phyloP scores from a whole-genome alignment of 2,329 filamentous ascomycete genomes.

The Cercospora sp. region DNA sequence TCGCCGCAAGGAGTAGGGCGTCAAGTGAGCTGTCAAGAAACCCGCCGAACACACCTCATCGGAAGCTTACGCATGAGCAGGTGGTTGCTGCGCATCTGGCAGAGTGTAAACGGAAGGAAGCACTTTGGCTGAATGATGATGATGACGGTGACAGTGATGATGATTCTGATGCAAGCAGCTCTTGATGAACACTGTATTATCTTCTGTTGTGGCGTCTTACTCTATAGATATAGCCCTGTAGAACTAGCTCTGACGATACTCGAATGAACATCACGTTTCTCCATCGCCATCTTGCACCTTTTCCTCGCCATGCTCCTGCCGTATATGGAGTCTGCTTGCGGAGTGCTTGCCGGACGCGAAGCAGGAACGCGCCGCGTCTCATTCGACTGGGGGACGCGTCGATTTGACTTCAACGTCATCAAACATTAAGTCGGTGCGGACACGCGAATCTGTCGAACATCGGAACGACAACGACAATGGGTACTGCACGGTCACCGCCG shows the following conservation, averaged over 20 bases:
- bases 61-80: not conserved
- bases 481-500: conserved; percentile 10
- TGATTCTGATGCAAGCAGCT: not conserved
- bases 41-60: not conserved
- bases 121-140: conserved; percentile 2
- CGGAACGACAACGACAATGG: not conserved
- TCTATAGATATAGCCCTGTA: not conserved
- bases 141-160: conserved; percentile 5
- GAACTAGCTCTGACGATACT: not conserved
- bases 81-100: conserved; percentile 8
- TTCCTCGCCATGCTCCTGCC: not conserved
- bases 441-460: not conserved
- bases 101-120: conserved; percentile 11
- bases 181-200: not conserved
- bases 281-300: not conserved
- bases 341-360: not conserved
- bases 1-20: not conserved
- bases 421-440: not conserved
- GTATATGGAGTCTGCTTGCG: not conserved
- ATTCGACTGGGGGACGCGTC: not conserved
- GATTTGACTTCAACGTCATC: conserved; percentile 8
- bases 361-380: conserved; percentile 5
- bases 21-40: not conserved
- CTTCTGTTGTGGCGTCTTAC: not conserved
- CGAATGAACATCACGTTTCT: not conserved